These are phyloP conservation scores for Saccharum spontaneum DNA, from an alignment of 176 grass and related monocot species.

Conservation along the genomic window DNA sequence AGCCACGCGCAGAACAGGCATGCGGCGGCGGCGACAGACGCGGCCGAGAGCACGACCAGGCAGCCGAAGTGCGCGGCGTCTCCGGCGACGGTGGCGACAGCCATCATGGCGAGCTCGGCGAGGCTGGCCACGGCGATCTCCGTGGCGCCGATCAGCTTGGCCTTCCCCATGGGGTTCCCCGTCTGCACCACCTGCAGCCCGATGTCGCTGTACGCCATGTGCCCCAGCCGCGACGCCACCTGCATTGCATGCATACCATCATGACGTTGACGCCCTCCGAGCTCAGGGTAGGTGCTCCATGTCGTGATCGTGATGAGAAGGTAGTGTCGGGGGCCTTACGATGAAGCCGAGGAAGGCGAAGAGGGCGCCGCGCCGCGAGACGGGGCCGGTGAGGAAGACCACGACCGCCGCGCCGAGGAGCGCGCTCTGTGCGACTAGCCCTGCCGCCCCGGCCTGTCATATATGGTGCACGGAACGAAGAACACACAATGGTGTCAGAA, in stretches of 20 bases:
- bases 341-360: constrained; percentile 49
- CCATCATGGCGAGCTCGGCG: constrained; percentile 60
- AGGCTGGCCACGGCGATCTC: constrained; percentile 66
- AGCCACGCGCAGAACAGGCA: constrained; percentile 54
- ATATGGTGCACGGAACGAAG: not conserved
- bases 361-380: constrained; percentile 27
- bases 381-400: constrained; percentile 32
- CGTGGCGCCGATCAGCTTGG: constrained; percentile 55
- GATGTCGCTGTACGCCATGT: constrained; percentile 63
- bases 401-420: constrained; percentile 40
- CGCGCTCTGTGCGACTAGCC: constrained; percentile 47
- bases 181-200: constrained; percentile 66
- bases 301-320: not conserved
- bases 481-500: not conserved
- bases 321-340: constrained; percentile 21
- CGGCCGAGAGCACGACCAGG: constrained; percentile 47
- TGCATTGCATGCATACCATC: not conserved
- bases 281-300: not conserved
- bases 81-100: constrained; percentile 32
- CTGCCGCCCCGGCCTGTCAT: constrained; percentile 51
- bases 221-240: constrained; percentile 59
- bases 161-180: constrained; percentile 44
- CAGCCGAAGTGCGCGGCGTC: constrained; percentile 40
- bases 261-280: not conserved
- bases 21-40: constrained; percentile 39